These are phyloP conservation scores for Pleurostoma richardsiae DNA, from an alignment of 2,329 filamentous ascomycete species.

Conservation along the genomic window DNA sequence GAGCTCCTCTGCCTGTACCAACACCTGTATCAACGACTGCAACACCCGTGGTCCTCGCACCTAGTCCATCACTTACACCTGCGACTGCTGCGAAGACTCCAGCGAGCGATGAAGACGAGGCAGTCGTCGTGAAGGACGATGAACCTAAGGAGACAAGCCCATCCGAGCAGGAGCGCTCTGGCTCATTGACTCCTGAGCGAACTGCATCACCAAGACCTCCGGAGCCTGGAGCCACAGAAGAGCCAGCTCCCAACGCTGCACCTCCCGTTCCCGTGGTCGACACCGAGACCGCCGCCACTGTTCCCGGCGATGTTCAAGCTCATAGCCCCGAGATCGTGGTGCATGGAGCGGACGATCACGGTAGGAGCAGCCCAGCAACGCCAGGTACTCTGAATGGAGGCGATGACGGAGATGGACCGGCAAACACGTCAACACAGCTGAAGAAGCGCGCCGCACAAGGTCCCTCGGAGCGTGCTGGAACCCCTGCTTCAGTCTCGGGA, in stretches of 20 bases:
- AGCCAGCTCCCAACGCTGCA: not conserved
- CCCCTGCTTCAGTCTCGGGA: constrained; percentile 5
- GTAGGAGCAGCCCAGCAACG: not conserved
- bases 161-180: not conserved
- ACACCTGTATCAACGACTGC: constrained; percentile 16
- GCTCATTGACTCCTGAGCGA: constrained; percentile 3
- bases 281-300: not conserved
- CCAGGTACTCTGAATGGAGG: not conserved
- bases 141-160: constrained; percentile 2
- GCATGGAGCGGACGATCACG: not conserved
- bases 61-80: constrained; percentile 11
- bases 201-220: not conserved
- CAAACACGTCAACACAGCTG: not conserved
- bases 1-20: not conserved
- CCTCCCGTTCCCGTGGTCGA: not conserved
- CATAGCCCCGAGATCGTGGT: not conserved
- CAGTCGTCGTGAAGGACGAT: constrained; percentile 21
- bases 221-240: not conserved
- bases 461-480: constrained; percentile 4
- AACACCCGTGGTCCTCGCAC: constrained; percentile 27
- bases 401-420: not conserved
- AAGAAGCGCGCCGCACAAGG: constrained; percentile 6
- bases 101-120: constrained; percentile 19
- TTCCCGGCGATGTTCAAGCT: not conserved
- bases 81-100: constrained; percentile 8